A percentile compares a stretch with the other conserved stretches of the same genome.
Conservation (phyloP, 2,329 filamentous ascomycete genomes). For the Torrubiellomyces zombiae region DNA sequence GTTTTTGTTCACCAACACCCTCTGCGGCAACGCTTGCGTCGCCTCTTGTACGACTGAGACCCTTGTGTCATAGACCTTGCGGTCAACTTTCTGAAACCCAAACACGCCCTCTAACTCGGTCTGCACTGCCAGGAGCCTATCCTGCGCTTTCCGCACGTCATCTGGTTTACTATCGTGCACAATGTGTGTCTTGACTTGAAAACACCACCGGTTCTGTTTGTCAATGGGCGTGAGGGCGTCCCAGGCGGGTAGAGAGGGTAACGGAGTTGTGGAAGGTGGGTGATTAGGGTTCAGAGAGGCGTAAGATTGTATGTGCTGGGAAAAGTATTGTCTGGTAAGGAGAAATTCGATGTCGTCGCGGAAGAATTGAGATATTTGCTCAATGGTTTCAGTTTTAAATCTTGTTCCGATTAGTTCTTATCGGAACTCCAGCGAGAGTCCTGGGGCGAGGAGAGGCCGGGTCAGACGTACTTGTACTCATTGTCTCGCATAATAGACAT, state of each 20-base stretch:
- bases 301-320: slow-evolving; percentile 16
- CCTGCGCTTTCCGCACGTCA: slow-evolving; percentile 36
- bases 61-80: slow-evolving; percentile 36
- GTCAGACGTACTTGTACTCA: slow-evolving; percentile 27
- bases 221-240: slow-evolving; percentile 30
- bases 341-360: slow-evolving; percentile 37
- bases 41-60: slow-evolving; percentile 20
- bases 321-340: slow-evolving; percentile 29
- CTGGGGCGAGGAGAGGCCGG: not conserved
- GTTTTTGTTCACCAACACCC: slow-evolving; percentile 17
- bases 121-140: slow-evolving; percentile 29
- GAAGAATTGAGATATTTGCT: slow-evolving; percentile 37
- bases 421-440: fast-evolving
- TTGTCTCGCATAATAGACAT: slow-evolving; percentile 33
- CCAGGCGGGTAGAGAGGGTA: slow-evolving; percentile 25
- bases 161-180: slow-evolving; percentile 40
- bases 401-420: slow-evolving; percentile 16
- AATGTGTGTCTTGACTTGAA: slow-evolving; percentile 36
- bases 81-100: slow-evolving; percentile 33
- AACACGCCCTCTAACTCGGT: slow-evolving; percentile 34
- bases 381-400: slow-evolving; percentile 34
- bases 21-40: slow-evolving; percentile 21
- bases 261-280: slow-evolving; percentile 6
- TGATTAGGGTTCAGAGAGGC: slow-evolving; percentile 14
- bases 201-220: slow-evolving; percentile 33